Base-by-base conservation (phyloP, 805 yeast species). In the Candida stauntonica region DNA sequence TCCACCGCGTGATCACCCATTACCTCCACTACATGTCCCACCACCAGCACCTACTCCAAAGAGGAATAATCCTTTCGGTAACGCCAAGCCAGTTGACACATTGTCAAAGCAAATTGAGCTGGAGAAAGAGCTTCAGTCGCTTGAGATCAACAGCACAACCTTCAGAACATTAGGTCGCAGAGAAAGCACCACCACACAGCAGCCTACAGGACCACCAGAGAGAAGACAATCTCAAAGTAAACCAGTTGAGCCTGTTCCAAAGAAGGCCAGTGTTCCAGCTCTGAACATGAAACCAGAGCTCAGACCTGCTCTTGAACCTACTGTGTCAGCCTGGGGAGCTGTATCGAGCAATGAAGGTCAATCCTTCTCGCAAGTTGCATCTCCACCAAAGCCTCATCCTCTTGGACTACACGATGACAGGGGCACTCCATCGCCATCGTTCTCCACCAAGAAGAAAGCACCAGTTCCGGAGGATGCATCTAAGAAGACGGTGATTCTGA, bases 1-100 rank as follows among this genome's bases (percentile, higher is more conserved):
- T 11, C 23, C 38, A 15, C 33, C 21, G n/a, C 34, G 26, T 7
- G 35, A 29, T 6, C 44, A 41, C 16, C 45, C 44, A 24, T 33
- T 43, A 13, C 51, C 51, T 17, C 48, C 53, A 16, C 30, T 45
- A 16, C 41, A 31, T 19, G 45, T 41, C 17, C 45, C 45, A 35
- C 40, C 40, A 38, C 51, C 39, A 30, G 58, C 38, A 44, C 58
- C 58, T 26, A 46, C 58, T 5, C 38, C 49, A n/a, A 53, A 48
- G 31, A 79, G 74, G 50, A 46, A 73, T 0, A 84, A 78, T 55
- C 93, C 95, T 5, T 86, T 87, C 64, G 95, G 95, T 0, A 65
- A 73, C 5, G 96, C 95, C 1, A 84, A 77, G 61, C 95, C 95
- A 2, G 91, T 86, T 5, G 95, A 86, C 58, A 77, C 83, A 3